Percentiles rank a stretch among this genome's conserved stretches.
Conservation (phyloP, 2,329 filamentous ascomycete genomes). For the Ophiostoma ulmi region DNA sequence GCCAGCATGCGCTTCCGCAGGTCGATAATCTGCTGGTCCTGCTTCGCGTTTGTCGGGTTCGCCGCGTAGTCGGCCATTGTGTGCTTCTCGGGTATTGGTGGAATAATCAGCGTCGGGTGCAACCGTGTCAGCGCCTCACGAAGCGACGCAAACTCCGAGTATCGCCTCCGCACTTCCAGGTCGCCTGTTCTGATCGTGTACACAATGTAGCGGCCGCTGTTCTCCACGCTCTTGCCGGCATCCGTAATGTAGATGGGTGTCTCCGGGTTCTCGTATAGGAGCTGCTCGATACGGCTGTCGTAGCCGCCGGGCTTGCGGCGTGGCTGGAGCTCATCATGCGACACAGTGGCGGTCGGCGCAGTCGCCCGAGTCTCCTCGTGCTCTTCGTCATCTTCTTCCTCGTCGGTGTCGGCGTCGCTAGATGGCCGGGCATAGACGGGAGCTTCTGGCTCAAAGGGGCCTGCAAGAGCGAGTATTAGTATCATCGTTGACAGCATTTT, state of each 20-base stretch:
- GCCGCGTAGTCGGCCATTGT: conserved; percentile 98
- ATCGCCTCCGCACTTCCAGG: conserved; percentile 87
- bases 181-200: conserved; percentile 96
- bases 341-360: conserved; percentile 25
- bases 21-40: conserved; percentile 95
- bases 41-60: conserved; percentile 95
- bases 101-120: conserved; percentile 91
- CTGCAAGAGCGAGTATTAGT: neutral
- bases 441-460: neutral
- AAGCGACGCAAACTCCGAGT: conserved; percentile 93
- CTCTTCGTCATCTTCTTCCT: conserved; percentile 44
- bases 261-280: conserved; percentile 89
- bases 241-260: conserved; percentile 87
- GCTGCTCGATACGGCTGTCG: conserved; percentile 93
- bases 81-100: conserved; percentile 97
- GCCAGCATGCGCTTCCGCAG: conserved; percentile 93
- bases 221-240: conserved; percentile 91
- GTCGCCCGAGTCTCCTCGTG: neutral
- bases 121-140: conserved; percentile 82
- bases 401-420: conserved; percentile 36
- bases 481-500: neutral
- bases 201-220: conserved; percentile 87
- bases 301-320: conserved; percentile 77
- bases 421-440: conserved; percentile 36
- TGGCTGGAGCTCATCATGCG: conserved; percentile 45